Conservation (phyloP, 2,329 filamentous ascomycete species). For the Talaromyces sp. region DNA sequence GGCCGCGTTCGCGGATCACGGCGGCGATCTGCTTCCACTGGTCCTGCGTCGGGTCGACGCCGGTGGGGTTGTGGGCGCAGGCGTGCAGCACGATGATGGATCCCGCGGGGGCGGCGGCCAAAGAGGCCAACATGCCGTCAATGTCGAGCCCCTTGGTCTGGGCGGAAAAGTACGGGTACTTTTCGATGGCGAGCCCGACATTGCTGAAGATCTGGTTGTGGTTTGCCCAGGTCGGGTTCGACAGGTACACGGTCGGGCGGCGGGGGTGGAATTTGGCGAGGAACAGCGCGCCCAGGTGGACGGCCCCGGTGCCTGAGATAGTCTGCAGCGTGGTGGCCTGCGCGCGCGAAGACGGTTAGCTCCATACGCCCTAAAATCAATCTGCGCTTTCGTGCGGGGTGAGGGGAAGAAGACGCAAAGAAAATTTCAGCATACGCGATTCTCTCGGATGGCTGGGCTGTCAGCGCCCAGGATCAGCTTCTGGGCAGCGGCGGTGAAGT, state of each 20-base stretch:
- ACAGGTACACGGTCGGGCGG: conserved; percentile 75
- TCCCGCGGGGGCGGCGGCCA: conserved; percentile 65
- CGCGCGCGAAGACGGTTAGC: conserved; percentile 10
- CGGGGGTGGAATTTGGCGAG: conserved; percentile 79
- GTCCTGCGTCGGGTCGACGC: conserved; percentile 85
- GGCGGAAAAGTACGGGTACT: conserved; percentile 92
- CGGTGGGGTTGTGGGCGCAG: conserved; percentile 97
- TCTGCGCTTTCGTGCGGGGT: neutral
- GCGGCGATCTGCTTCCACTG: conserved; percentile 90
- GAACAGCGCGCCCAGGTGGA: conserved; percentile 91
- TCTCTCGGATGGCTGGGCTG: conserved; percentile 76
- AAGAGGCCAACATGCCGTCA: conserved; percentile 70
- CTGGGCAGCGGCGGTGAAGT: conserved; percentile 84
- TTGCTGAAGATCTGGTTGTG: conserved; percentile 98
- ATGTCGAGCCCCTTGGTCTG: conserved; percentile 88
- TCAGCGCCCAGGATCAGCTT: conserved; percentile 78
- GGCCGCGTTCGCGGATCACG: conserved; percentile 68
- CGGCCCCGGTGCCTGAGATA: conserved; percentile 93
- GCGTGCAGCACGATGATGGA: conserved; percentile 89
- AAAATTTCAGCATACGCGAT: conserved; percentile 53
- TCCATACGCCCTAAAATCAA: neutral
- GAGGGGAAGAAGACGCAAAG: neutral
- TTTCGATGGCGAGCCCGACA: conserved; percentile 68
- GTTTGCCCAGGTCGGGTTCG: conserved; percentile 95
- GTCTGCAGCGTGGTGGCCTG: conserved; percentile 75